These are phyloP conservation scores for Clonostachys rhizophaga DNA, from an alignment of 2,329 filamentous ascomycete genomes.

Conservation along the genomic window DNA sequence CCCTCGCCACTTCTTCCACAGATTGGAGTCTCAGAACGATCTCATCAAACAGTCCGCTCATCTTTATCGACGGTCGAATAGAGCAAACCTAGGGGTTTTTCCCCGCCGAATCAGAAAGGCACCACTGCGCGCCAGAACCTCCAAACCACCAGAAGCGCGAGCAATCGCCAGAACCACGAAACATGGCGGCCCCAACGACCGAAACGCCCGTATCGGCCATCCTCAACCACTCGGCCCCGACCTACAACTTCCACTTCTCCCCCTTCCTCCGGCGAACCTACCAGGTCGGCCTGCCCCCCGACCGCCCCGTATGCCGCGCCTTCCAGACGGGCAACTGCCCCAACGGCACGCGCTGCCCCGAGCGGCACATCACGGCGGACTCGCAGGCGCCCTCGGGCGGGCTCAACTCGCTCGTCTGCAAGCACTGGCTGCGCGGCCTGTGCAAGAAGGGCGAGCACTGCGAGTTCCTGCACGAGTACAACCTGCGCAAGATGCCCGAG, in stretches of 20 bases:
- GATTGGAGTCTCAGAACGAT: too few relatives aligned
- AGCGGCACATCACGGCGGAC: constrained; percentile 59
- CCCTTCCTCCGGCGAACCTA: constrained; percentile 81
- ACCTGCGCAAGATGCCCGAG: constrained; percentile 95
- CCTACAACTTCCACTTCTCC: constrained; percentile 76
- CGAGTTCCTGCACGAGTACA: constrained; percentile 98
- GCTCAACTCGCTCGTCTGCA: constrained; percentile 87
- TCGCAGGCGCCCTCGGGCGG: constrained; percentile 36
- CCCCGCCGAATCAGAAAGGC: too few relatives aligned
- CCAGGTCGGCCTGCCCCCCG: constrained; percentile 75
- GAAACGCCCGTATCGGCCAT: constrained; percentile 34
- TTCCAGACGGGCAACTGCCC: constrained; percentile 86
- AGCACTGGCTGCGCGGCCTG: constrained; percentile 94
- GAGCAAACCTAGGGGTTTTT: too few relatives aligned
- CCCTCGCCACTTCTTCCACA: too few relatives aligned
- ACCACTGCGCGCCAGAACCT: too few relatives aligned
- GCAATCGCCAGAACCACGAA: too few relatives aligned
- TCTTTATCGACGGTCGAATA: too few relatives aligned
- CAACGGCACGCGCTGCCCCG: constrained; percentile 75
- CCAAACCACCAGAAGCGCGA: too few relatives aligned
- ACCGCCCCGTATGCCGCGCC: constrained; percentile 78
- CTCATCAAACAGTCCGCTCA: too few relatives aligned
- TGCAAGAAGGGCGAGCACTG: constrained; percentile 97
- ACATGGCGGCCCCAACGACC: constrained; percentile 3
- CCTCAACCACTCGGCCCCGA: constrained; percentile 49